Conservation (phyloP, 192 early-diverging fungal species). For the Rhizophagus prolifer region DNA sequence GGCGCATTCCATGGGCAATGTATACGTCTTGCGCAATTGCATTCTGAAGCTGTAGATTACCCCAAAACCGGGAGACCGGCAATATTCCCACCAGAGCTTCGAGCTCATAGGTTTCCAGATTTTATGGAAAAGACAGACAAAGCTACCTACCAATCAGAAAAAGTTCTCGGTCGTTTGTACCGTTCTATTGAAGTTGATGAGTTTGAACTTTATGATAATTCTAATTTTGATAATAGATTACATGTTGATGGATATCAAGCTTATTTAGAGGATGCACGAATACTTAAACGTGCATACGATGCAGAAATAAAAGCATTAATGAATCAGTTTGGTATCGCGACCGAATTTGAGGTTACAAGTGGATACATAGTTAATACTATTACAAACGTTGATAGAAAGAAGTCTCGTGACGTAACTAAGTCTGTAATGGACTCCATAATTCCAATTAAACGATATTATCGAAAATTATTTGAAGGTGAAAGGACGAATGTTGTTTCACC, state of each 20-base stretch:
- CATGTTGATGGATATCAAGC: constrained; percentile 47
- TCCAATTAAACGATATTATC: constrained; percentile 42
- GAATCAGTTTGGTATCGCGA: constrained; percentile 64
- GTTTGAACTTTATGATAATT: constrained; percentile 46
- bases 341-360: constrained; percentile 41
- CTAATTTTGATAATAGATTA: constrained; percentile 43
- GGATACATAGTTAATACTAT: constrained; percentile 38
- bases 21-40: constrained; percentile 60
- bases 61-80: constrained; percentile 68
- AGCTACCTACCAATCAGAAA: constrained; percentile 49
- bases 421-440: constrained; percentile 41
- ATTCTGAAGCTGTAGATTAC: constrained; percentile 76
- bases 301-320: constrained; percentile 52
- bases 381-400: constrained; percentile 48
- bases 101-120: constrained; percentile 56
- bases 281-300: constrained; percentile 49
- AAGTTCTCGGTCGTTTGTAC: constrained; percentile 57
- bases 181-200: constrained; percentile 44
- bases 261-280: constrained; percentile 52
- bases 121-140: constrained; percentile 71
- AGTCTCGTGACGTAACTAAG: constrained; percentile 51
- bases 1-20: constrained; percentile 57
- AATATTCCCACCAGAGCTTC: constrained; percentile 39
- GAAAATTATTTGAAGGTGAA: constrained; percentile 43
- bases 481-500: constrained; percentile 31